Percentiles rank a stretch among this genome's conserved stretches.
Evolutionary conservation across 2,329 filamentous ascomycete species (phyloP).

Genomic region (Neophaeococcomyces mojaviensis): DNA sequence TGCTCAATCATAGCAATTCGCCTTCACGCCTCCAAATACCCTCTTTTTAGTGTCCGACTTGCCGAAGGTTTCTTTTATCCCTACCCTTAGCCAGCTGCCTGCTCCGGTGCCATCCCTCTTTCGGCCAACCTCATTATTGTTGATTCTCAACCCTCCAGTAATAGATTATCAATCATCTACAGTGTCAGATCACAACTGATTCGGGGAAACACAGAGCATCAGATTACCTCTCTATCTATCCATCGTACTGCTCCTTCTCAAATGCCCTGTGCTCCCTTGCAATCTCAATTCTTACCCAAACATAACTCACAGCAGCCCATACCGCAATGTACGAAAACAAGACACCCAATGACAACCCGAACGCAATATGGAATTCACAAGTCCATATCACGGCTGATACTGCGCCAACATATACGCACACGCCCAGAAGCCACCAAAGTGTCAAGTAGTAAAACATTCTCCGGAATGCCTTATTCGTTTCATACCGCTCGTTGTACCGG

Average conservation of each 20-base stretch:
- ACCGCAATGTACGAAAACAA: conserved; percentile 13
- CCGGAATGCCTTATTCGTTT: conserved; percentile 12
- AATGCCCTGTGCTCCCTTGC: conserved; percentile 12
- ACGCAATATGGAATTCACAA: conserved; percentile 13
- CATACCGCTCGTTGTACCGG: conserved; percentile 14
- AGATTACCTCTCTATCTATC: no score
- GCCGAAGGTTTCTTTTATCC: no score
- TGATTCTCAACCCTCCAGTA: no score
- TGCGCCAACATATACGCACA: conserved; percentile 11
- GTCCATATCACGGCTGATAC: conserved; percentile 16
- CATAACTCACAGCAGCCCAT: conserved; percentile 11
- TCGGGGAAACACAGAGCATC: no score
- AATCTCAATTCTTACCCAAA: conserved; percentile 18
- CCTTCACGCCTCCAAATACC: no score
- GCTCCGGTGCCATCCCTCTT: no score
- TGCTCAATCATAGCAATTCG: no score
- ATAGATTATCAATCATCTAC: no score
- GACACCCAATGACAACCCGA: conserved; percentile 12
- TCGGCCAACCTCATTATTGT: no score
- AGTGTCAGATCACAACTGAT: no score
- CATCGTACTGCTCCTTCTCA: conserved; percentile 8
- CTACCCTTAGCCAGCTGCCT: no score
- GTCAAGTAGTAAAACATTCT: conserved; percentile 12
- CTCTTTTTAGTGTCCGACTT: no score
- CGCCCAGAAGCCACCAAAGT: conserved; percentile 12